Conservation (phyloP, 2,329 filamentous ascomycete species). For the Didymella glomerata region DNA sequence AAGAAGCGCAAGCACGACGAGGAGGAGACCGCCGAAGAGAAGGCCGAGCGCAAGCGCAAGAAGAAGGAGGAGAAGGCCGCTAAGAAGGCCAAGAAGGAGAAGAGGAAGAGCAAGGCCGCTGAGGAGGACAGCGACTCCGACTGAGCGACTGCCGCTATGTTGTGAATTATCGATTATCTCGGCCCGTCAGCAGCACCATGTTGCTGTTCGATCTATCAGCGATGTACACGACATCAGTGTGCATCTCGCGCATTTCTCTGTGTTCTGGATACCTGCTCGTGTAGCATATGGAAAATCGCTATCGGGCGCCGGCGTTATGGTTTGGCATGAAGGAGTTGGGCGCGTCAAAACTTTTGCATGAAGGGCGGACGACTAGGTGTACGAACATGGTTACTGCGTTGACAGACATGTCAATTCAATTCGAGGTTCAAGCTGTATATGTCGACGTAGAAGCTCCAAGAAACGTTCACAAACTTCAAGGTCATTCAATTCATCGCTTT, state of each 20-base stretch:
- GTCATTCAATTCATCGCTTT: constrained; percentile 6
- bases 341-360: constrained; percentile 40
- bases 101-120: constrained; percentile 43
- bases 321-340: constrained; percentile 47
- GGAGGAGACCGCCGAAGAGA: constrained; percentile 57
- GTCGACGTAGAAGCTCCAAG: constrained; percentile 24
- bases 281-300: constrained; percentile 50
- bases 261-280: constrained; percentile 43
- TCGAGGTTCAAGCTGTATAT: constrained; percentile 32
- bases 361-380: constrained; percentile 36
- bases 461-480: constrained; percentile 24
- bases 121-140: constrained; percentile 45
- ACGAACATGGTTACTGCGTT: constrained; percentile 32
- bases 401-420: constrained; percentile 33
- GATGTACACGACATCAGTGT: constrained; percentile 30
- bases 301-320: constrained; percentile 44
- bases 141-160: constrained; percentile 27
- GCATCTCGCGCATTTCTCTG: constrained; percentile 35
- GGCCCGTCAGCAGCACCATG: constrained; percentile 25
- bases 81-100: constrained; percentile 49
- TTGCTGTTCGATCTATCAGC: constrained; percentile 25
- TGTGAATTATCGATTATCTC: constrained; percentile 29
- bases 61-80: constrained; percentile 74
- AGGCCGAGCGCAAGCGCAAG: constrained; percentile 64
- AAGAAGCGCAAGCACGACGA: constrained; percentile 61